A percentile compares a stretch with the other conserved stretches of the same genome.
phyloP scores from a whole-genome alignment of 2,329 filamentous ascomycete genomes.

The Fusarium siculi region DNA sequence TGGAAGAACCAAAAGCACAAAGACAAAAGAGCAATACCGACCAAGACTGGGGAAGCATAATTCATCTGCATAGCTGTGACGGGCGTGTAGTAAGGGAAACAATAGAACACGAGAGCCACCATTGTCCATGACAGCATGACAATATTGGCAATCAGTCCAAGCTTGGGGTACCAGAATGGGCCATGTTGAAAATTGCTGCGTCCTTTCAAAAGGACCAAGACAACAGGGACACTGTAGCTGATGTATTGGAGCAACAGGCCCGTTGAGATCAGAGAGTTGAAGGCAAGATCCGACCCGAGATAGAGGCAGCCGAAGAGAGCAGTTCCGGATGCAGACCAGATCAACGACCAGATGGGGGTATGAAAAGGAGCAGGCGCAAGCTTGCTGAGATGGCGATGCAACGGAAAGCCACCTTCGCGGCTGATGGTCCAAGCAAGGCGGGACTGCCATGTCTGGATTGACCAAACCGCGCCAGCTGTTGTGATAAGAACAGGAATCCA shows the following conservation, averaged over 20 bases:
- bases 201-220: not conserved
- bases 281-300: slow-evolving; percentile 1
- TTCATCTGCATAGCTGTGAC: slow-evolving; percentile 1
- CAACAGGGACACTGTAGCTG: slow-evolving; percentile 1
- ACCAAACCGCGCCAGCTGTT: not conserved
- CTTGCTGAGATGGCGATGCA: slow-evolving; percentile 2
- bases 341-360: not conserved
- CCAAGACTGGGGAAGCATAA: not conserved
- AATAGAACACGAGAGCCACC: slow-evolving; percentile 3
- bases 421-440: not conserved
- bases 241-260: not conserved
- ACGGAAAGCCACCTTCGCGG: slow-evolving; percentile 2
- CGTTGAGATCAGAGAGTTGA: slow-evolving; percentile 7
- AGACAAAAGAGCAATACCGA: not conserved
- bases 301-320: slow-evolving; percentile 3
- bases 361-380: slow-evolving; percentile 1
- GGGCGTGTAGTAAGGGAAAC: not conserved
- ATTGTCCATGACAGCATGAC: not conserved
- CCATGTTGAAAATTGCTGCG: slow-evolving; percentile 3
- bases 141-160: not conserved
- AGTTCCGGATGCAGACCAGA: not conserved
- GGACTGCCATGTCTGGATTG: slow-evolving; percentile 10
- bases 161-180: not conserved
- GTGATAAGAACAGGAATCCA: slow-evolving; percentile 4
- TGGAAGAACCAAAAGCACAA: not conserved